Base-by-base conservation (phyloP, 441 rosid species). In the Arabidopsis lyrata region DNA sequence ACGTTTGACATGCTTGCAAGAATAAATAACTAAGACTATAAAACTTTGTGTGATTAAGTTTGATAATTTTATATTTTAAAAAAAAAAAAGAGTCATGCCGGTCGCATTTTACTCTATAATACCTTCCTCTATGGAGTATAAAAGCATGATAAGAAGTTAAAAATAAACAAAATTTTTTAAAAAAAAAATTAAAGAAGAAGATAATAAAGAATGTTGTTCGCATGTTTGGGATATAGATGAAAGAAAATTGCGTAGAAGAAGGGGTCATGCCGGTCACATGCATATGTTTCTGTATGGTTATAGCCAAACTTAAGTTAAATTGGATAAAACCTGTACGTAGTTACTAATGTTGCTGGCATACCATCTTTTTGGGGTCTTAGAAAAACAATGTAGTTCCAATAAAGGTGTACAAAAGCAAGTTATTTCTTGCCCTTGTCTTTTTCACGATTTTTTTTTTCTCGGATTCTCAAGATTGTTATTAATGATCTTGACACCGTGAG, bases 211-310 rank as follows among this genome's bases (percentile, higher is more conserved):
- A 72, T 63, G 70, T 6, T 36, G 35, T 36, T 55, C 10, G 41
- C 16, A 45, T 63, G 55, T 45, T 45, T 31, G 39, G 22, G 15
- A 45, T 15, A 27, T 12, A 44, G 48, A 24, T 38, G 54, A 63
- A 53, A 53, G 55, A 53, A 18, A 63, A 54, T 47, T 54, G 63
- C 77, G 57, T 55, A 73, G 31, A 18, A 59, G 3, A 1, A 38
- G 8, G 47, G 10, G 31, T 2, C 61, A 74, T 57, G 66, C 45
- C 27, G 53, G 66, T 66, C 38, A 66, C 66, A 73, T 73, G 72
- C 66, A 74, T 74, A 74, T 74, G 72, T 57, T 64, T 55, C 11
- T 44, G 10, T 63, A 32, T 53, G 8, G 70, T 63, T 41, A 31
- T 41, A 31, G 8, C 31, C 11, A 50, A 50, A 31, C n/a, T 52